These are phyloP conservation scores for Saccharomycopsis synnaedendra DNA, from an alignment of 805 yeast species.

Conservation along the genomic window DNA sequence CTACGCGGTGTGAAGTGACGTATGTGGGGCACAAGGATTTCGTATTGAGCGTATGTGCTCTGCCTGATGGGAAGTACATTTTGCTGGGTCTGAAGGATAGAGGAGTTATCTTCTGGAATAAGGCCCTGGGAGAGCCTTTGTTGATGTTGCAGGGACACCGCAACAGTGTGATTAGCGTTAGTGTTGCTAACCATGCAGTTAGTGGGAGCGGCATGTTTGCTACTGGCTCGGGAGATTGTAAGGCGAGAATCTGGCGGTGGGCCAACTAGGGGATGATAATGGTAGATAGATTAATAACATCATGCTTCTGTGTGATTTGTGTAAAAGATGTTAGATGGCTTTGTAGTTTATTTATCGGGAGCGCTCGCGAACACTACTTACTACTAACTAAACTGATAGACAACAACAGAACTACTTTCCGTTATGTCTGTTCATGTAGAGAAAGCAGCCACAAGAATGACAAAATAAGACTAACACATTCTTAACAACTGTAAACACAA, in stretches of 20 bases:
- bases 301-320: too few species aligned
- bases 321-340: too few species aligned
- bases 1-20: slow-evolving; percentile 68
- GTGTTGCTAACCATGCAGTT: slow-evolving; percentile 71
- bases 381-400: too few species aligned
- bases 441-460: too few species aligned
- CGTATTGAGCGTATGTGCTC: slow-evolving; percentile 85
- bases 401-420: too few species aligned
- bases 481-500: too few species aligned
- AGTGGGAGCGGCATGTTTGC: slow-evolving; percentile 79
- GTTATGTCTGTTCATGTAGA: too few species aligned
- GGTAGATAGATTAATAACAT: too few species aligned
- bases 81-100: slow-evolving; percentile 94
- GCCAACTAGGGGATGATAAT: neutral
- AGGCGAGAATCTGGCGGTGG: slow-evolving; percentile 90
- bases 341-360: too few species aligned
- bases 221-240: slow-evolving; percentile 95
- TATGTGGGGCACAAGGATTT: slow-evolving; percentile 95
- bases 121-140: slow-evolving; percentile 79
- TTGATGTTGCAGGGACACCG: slow-evolving; percentile 95
- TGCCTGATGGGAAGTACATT: slow-evolving; percentile 86
- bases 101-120: slow-evolving; percentile 96
- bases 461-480: too few species aligned
- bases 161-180: slow-evolving; percentile 89
- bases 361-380: too few species aligned